These are phyloP conservation scores for Endocarpon pusillum DNA, from an alignment of 495 filamentous ascomycete species.

Conservation along the genomic window DNA sequence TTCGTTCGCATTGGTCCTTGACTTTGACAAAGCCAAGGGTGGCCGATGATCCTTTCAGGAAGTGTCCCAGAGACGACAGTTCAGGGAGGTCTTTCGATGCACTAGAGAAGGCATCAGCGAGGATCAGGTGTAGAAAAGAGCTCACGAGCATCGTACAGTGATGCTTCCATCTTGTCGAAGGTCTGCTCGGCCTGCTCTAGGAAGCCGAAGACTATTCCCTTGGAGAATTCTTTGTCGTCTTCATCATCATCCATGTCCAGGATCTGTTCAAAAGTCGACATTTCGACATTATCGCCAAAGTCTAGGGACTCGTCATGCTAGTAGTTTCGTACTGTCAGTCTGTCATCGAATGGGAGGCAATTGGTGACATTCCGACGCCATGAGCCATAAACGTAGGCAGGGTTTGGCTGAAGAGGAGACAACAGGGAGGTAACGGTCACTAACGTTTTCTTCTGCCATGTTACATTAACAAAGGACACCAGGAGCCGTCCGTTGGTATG, in stretches of 20 bases:
- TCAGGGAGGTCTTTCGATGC: slow-evolving; percentile 42
- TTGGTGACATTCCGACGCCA: no score
- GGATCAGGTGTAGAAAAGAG: neutral
- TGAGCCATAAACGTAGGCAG: no score
- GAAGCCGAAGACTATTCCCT: slow-evolving; percentile 77
- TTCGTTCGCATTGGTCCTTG: slow-evolving; percentile 85
- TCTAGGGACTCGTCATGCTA: slow-evolving; percentile 31
- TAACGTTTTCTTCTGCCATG: no score
- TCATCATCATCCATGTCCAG: slow-evolving; percentile 91
- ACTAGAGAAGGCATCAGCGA: slow-evolving; percentile 30
- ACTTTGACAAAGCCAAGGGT: slow-evolving; percentile 87
- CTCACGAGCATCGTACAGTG: slow-evolving; percentile 37
- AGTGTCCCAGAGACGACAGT: slow-evolving; percentile 78
- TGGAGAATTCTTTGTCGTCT: slow-evolving; percentile 59
- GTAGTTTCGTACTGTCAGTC: no score
- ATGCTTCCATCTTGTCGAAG: slow-evolving; percentile 67
- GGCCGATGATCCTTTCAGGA: slow-evolving; percentile 94
- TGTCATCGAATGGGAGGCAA: no score
- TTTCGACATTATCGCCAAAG: slow-evolving; percentile 58
- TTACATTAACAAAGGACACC: no score
- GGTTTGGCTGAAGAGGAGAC: no score
- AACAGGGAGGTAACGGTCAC: no score
- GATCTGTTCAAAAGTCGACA: slow-evolving; percentile 75
- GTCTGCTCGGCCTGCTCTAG: slow-evolving; percentile 82
- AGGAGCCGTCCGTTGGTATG: no score